These are phyloP conservation scores for Lagenidium sp. DNA, from an alignment of 352 stramenopile species.

Conservation along the genomic window DNA sequence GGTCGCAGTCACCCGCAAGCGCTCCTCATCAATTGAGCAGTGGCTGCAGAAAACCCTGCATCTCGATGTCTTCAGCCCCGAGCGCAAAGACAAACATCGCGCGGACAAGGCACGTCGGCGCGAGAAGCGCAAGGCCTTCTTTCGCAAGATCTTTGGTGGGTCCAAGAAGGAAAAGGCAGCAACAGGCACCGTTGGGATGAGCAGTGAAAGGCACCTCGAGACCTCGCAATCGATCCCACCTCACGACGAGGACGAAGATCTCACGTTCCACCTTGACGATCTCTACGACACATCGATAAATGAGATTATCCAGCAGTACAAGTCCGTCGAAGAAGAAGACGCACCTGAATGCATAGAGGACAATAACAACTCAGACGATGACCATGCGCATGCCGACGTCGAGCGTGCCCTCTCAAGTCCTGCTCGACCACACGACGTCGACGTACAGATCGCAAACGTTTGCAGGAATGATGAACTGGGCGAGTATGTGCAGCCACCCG, in stretches of 20 bases:
- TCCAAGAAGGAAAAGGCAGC: background rate
- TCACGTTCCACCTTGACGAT: constrained; percentile 7
- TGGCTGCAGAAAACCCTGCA: constrained; percentile 7
- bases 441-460: too few species aligned
- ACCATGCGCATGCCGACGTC: too few species aligned
- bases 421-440: too few species aligned
- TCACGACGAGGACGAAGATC: constrained; percentile 1
- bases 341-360: too few species aligned
- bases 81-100: constrained; percentile 2
- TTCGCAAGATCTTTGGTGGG: constrained; percentile 10
- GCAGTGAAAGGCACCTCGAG: too few species aligned
- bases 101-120: constrained; percentile 4
- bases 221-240: too few species aligned
- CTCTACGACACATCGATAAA: constrained; percentile 8
- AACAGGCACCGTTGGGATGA: background rate
- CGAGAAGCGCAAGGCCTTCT: constrained; percentile 9
- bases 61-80: background rate
- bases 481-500: constrained; percentile 19
- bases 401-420: too few species aligned
- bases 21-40: constrained; percentile 8
- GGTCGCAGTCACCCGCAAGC: constrained; percentile 2
- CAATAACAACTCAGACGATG: too few species aligned
- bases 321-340: constrained; percentile 1
- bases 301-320: constrained; percentile 12
- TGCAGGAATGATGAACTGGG: too few species aligned